Percentiles rank a stretch among this genome's conserved stretches.
phyloP scores from a whole-genome alignment of 345 rosid genomes.

The Eucalyptus cloeziana region DNA sequence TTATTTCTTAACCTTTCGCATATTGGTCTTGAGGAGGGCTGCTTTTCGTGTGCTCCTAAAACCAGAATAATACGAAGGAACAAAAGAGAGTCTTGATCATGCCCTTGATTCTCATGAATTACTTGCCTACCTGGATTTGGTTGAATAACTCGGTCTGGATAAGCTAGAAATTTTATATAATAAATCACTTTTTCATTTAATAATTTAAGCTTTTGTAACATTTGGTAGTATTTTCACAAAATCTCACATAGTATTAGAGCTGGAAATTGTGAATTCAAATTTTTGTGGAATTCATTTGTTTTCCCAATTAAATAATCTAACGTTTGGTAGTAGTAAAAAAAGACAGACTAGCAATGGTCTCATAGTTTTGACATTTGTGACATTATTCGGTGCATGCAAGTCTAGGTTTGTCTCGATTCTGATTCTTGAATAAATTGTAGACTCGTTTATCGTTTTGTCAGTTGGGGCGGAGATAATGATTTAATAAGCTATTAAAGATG shows the following conservation, averaged over 20 bases:
- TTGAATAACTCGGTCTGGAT: background rate
- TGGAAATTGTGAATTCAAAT: fast-evolving
- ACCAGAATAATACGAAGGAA: background rate
- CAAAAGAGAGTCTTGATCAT: background rate
- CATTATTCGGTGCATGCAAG: background rate
- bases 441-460: background rate
- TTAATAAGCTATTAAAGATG: background rate
- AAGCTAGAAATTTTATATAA: too few relatives aligned
- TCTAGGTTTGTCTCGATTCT: background rate
- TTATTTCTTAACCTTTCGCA: background rate
- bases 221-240: too few relatives aligned
- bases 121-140: background rate
- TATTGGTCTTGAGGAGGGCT: background rate
- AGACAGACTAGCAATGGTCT: too few relatives aligned
- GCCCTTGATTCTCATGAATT: background rate
- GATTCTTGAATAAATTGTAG: background rate
- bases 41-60: background rate
- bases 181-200: too few relatives aligned
- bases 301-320: too few relatives aligned
- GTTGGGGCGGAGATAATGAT: background rate
- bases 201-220: fast-evolving
- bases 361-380: background rate
- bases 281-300: too few relatives aligned
- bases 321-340: too few relatives aligned
- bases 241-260: fast-evolving